Conservation (phyloP, 1,139 yeast species). For the Yamadazyma epiphylla region DNA sequence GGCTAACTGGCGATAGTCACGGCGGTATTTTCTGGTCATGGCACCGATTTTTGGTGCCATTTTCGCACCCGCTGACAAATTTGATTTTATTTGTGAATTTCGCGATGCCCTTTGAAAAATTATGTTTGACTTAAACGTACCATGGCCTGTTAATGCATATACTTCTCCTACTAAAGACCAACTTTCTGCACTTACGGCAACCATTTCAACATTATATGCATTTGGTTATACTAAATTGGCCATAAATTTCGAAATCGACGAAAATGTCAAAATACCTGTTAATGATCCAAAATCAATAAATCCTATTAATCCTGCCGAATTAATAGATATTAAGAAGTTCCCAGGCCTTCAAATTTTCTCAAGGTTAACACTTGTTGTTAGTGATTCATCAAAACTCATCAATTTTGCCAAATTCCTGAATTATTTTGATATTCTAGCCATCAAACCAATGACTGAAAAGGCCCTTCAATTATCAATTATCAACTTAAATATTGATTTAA, state of each 20-base stretch:
- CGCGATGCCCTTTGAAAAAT: background rate
- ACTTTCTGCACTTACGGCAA: constrained; percentile 40
- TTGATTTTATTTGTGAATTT: background rate
- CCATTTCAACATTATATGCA: constrained; percentile 52
- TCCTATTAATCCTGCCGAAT: constrained; percentile 30
- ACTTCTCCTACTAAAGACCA: constrained; percentile 38
- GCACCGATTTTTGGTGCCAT: background rate
- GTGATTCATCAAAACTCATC: constrained; percentile 76
- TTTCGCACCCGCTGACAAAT: background rate
- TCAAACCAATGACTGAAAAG: constrained; percentile 76
- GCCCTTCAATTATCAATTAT: constrained; percentile 73
- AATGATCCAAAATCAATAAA: constrained; percentile 28
- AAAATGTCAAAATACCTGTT: constrained; percentile 55
- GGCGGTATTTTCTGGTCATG: background rate
- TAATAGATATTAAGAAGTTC: constrained; percentile 21
- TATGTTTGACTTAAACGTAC: constrained; percentile 70
- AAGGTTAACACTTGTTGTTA: constrained; percentile 69
- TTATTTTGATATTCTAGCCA: constrained; percentile 75
- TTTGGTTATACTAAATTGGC: constrained; percentile 76
- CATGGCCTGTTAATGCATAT: constrained; percentile 68
- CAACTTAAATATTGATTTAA: constrained; percentile 72
- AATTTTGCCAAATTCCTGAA: constrained; percentile 59
- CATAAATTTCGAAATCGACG: constrained; percentile 59
- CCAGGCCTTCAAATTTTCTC: constrained; percentile 52
- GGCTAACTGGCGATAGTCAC: constrained; percentile 5